Base-by-base conservation (phyloP, 805 yeast genomes). In the Ogataea angusta region DNA sequence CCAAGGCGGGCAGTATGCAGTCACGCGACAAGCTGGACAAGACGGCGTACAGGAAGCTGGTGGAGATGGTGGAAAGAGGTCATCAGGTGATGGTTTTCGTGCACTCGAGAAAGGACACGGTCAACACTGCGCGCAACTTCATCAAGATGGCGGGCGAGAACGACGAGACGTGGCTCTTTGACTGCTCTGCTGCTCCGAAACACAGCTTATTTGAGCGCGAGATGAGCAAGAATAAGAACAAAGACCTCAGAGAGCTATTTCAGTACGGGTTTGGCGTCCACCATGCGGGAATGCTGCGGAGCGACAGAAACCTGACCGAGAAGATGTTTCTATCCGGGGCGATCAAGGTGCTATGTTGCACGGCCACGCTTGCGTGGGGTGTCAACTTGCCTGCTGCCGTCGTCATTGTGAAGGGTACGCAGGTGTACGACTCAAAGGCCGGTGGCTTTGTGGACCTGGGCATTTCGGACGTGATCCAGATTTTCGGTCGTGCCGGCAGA, bases 331-430 rank as follows among this genome's bases (percentile, higher is more conserved):
- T 81, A 22, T 68, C 72, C 22, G 98, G 99, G 30, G 85, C 89
- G 0, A 83, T 93, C 47, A 85, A 82, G 45, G 98, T 93, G 0
- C 67, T 93, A 13, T 85, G 95, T 54, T 89, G 96, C 73, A 93
- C 99, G 2, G 95, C 99, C 0, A 93, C 99, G 0, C 75, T 93
- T 43, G 99, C 99, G 0, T 93, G 99, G 99, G 99, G 99, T 75
- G 98, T 93, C 14, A 93, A 93, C 58, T 69, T 93, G 44, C 99
- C 99, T 2, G 99, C 99, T 6, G 97, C 96, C 2, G 96, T 89
- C 29, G 99, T 93, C 15, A 86, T 93, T 47, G 80, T 93, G 23
- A 93, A 93, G 56, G 99, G 99, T 0, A 93, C 99, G 0, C 96
- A 91, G 57, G 89, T 93, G 0, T 93, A 93, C 58, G 95, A 93